A percentile compares a stretch with the other conserved stretches of the same genome.
Evolutionary conservation across 345 rosid species (phyloP).

Genomic region (Aquilaria yunnanensis): DNA sequence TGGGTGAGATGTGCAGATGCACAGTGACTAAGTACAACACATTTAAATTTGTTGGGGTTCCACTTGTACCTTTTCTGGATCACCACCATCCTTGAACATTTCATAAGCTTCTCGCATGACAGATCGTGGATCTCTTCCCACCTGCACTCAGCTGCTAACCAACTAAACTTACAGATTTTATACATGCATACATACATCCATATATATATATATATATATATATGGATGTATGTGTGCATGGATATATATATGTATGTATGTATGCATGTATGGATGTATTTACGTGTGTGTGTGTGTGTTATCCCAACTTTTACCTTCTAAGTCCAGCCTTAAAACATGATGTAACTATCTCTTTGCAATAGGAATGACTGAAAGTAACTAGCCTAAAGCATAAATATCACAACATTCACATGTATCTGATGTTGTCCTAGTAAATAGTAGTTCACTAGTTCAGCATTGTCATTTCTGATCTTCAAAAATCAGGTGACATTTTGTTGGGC

Average conservation of each 20-base stretch:
- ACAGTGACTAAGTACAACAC: not conserved
- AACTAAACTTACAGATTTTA: not conserved
- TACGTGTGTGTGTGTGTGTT: too few species aligned
- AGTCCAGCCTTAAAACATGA: not conserved
- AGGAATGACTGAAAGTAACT: not conserved
- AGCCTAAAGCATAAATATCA: not conserved
- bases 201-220: too few species aligned
- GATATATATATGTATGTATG: too few species aligned
- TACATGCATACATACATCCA: not conserved
- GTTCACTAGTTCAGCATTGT: not conserved
- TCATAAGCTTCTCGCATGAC: slow-evolving; percentile 77
- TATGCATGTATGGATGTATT: too few species aligned
- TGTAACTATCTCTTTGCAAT: not conserved
- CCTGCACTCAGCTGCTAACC: slow-evolving; percentile 40
- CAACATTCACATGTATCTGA: not conserved
- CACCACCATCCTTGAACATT: slow-evolving; percentile 77
- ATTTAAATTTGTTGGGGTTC: not conserved
- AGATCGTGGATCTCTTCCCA: slow-evolving; percentile 80
- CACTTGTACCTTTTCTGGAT: slow-evolving; percentile 69
- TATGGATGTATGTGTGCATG: too few species aligned
- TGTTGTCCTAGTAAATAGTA: not conserved
- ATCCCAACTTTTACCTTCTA: too few species aligned
- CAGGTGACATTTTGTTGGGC: not conserved
- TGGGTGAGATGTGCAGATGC: not conserved
- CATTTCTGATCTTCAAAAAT: not conserved